Evolutionary conservation across 345 rosid species (phyloP).

Genomic region (Cardamine resedifolia): DNA sequence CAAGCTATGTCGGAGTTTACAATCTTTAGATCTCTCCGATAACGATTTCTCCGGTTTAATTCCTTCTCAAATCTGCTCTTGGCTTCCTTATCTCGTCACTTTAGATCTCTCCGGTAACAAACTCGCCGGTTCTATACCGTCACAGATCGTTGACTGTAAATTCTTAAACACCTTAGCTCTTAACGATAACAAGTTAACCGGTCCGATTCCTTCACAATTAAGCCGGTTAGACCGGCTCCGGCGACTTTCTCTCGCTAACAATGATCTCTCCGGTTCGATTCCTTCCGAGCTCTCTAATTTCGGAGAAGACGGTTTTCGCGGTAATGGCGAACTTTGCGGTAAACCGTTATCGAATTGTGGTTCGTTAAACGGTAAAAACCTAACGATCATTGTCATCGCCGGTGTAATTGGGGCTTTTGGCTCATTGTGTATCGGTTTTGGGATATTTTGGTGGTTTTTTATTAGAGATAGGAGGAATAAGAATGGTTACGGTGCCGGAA

Average conservation of each 20-base stretch:
- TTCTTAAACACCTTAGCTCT: constrained; percentile 49
- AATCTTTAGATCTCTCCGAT: constrained; percentile 49
- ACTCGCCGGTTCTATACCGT: constrained; percentile 53
- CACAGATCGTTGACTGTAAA: constrained; percentile 47
- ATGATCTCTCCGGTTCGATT: constrained; percentile 51
- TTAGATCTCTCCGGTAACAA: constrained; percentile 58
- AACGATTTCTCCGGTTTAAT: constrained; percentile 54
- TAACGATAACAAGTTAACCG: constrained; percentile 47
- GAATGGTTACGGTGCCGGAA: constrained; percentile 46
- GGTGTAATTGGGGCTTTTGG: constrained; percentile 51
- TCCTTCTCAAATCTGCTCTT: constrained; percentile 53
- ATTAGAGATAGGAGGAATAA: constrained; percentile 35
- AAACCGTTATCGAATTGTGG: constrained; percentile 52
- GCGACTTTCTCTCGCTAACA: constrained; percentile 44
- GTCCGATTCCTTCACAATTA: constrained; percentile 53
- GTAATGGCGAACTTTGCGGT: constrained; percentile 52
- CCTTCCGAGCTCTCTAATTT: constrained; percentile 48
- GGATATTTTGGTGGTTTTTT: constrained; percentile 57
- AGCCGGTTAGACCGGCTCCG: constrained; percentile 50
- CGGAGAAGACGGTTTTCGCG: constrained; percentile 38
- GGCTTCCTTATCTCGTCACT: constrained; percentile 54
- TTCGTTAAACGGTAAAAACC: constrained; percentile 45
- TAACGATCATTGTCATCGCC: constrained; percentile 46
- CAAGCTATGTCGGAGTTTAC: constrained; percentile 52
- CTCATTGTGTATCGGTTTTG: constrained; percentile 44